Conservation (phyloP, 2,329 filamentous ascomycete species). For the Ciborinia camelliae region DNA sequence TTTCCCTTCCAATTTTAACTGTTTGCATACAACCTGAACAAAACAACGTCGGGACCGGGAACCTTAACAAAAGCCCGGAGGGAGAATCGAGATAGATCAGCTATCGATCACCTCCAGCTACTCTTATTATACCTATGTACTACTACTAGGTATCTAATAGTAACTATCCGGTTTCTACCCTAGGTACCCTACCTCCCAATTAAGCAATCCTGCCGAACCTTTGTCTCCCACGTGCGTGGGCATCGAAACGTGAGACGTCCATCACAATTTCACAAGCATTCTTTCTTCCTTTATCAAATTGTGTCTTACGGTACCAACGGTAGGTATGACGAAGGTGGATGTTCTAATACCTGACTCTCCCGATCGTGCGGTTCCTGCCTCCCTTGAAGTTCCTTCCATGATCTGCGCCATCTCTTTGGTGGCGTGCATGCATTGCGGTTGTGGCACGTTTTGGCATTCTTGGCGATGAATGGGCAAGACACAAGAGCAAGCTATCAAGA, state of each 20-base stretch:
- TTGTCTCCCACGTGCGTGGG: neutral
- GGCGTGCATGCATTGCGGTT: neutral
- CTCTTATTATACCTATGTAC: too few species aligned
- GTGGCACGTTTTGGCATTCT: slow-evolving; percentile 20
- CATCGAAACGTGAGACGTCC: neutral
- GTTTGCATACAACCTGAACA: too few species aligned
- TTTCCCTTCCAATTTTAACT: neutral
- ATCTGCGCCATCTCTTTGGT: neutral
- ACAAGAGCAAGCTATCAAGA: slow-evolving; percentile 1
- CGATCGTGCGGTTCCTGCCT: neutral
- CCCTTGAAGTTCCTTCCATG: neutral
- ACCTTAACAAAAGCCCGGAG: too few species aligned
- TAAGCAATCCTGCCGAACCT: neutral
- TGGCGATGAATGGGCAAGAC: slow-evolving; percentile 20
- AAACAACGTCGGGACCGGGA: too few species aligned
- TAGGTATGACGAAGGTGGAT: neutral
- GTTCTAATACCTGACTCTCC: neutral
- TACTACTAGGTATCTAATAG: too few species aligned
- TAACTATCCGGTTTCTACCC: neutral
- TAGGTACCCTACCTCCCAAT: too few species aligned
- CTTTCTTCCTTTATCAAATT: neutral
- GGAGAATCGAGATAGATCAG: neutral
- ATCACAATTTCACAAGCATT: neutral
- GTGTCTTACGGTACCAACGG: neutral
- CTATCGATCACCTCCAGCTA: neutral